Evolutionary conservation across 1,284 basidiomycete genomes (phyloP).

Genomic region (Puccinia horiana): DNA sequence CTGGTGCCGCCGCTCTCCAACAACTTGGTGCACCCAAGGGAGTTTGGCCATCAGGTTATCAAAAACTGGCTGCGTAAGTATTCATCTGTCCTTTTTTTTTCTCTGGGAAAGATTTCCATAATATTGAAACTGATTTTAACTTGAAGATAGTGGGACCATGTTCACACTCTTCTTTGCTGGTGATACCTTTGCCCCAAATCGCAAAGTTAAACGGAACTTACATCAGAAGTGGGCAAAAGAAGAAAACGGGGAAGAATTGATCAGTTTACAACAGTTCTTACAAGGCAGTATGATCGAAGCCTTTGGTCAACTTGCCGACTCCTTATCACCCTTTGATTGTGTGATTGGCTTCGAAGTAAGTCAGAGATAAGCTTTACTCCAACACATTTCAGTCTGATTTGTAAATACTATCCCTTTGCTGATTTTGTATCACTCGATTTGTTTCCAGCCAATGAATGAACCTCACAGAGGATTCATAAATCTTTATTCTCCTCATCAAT

Average conservation of each 20-base stretch:
- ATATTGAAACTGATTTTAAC: constrained; percentile 27
- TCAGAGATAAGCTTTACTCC: not conserved
- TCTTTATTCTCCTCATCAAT: constrained; percentile 76
- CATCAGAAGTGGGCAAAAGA: constrained; percentile 47
- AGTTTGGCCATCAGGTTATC: constrained; percentile 66
- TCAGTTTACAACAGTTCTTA: constrained; percentile 73
- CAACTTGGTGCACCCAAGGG: constrained; percentile 60
- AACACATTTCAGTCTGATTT: not conserved
- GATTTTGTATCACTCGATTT: not conserved
- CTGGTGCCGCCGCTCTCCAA: constrained; percentile 72
- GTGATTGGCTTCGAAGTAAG: constrained; percentile 79
- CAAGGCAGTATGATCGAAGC: constrained; percentile 79
- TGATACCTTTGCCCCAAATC: constrained; percentile 74
- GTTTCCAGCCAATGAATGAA: constrained; percentile 72
- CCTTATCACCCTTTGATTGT: constrained; percentile 72
- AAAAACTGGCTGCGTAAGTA: constrained; percentile 68
- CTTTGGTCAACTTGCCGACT: constrained; percentile 70
- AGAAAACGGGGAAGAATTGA: constrained; percentile 50
- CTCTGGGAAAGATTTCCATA: not conserved
- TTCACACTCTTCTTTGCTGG: constrained; percentile 59
- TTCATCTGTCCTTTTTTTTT: not conserved
- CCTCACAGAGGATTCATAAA: constrained; percentile 90
- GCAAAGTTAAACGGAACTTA: constrained; percentile 52
- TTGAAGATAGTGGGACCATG: constrained; percentile 58
- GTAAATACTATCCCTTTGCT: constrained; percentile 18